Evolutionary conservation across 1,284 basidiomycete species (phyloP), one percentile per base, ranked within the genome.

Genomic region (Tilletia horrida): DNA sequence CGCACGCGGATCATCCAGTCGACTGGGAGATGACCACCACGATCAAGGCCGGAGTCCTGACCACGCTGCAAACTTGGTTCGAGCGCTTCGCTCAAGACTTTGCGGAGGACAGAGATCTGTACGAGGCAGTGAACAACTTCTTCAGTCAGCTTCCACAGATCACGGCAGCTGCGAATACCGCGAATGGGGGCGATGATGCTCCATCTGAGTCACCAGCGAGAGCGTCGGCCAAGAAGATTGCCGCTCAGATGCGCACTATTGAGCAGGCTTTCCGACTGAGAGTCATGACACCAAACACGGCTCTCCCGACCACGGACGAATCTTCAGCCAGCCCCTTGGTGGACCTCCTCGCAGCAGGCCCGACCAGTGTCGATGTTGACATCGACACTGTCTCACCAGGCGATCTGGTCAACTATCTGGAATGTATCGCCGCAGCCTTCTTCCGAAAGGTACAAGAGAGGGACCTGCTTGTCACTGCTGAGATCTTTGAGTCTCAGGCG

Each of bases 41-140:
- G 45, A 78, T 81, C 27, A 74, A 77, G 8, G 67, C 69, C 62
- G 76, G 76, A 25, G 76, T 80, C 18, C 66, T 78, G 13, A 31
- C 70, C 11, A 70, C 73, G 18, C 61, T 81, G 44, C 68, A 69
- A 1, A 63, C 69, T 13, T 81, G 80, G 80, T 68, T 78, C 31
- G 69, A 74, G 27, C 74, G 74, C 47, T 76, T 73, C 59, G 68
- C 78, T 1, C 72, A 76, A 48, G 79, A 81, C 69, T 81, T 80
- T 70, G 69, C 72, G 6, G 75, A 79, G 27, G 75, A 78, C 42
- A 66, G 72, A 18, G 67, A 71, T 2, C 76, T 81, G 13, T 78
- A 73, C 50, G 75, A 73, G 16, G 64, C 69, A n/a, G 63, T 73
- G 3, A 65, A 72, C 45, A 43, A 66, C 21, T 79, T 81, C 69